phyloP scores from a whole-genome alignment of 257 asterid species.

The Nicotiana benthamiana region DNA sequence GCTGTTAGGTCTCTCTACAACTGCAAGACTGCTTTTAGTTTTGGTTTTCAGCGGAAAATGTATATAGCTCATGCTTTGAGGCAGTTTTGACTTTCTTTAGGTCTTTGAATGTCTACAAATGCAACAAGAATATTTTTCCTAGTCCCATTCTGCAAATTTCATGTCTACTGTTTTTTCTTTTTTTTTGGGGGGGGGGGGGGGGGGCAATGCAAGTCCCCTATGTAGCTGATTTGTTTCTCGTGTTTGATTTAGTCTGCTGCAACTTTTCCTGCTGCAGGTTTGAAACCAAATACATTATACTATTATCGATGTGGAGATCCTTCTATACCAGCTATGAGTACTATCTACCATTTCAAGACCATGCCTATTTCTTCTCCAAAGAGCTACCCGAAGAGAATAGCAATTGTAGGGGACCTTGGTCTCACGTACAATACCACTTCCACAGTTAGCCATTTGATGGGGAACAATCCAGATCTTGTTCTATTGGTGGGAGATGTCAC shows the following conservation, averaged over 20 bases:
- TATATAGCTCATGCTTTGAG: too few species aligned
- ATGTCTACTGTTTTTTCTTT: too few species aligned
- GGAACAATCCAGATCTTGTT: constrained; percentile 67
- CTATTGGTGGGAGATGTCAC: constrained; percentile 72
- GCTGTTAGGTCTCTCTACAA: too few species aligned
- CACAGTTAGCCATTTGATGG: constrained; percentile 55
- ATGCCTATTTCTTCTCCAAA: constrained; percentile 59
- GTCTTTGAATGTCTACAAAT: not conserved
- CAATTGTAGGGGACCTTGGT: constrained; percentile 84
- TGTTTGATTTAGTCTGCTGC: not conserved
- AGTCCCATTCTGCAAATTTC: too few species aligned
- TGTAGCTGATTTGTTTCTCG: not conserved
- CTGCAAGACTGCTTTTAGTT: too few species aligned
- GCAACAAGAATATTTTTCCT: too few species aligned
- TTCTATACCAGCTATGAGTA: constrained; percentile 61
- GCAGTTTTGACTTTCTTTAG: not conserved
- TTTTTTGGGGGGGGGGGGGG: not conserved
- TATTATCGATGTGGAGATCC: constrained; percentile 88
- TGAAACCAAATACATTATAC: constrained; percentile 53
- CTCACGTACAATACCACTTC: constrained; percentile 93
- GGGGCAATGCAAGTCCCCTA: not conserved
- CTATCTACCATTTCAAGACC: constrained; percentile 54
- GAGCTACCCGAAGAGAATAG: constrained; percentile 64
- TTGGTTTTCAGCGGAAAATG: too few species aligned
- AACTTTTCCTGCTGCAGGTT: constrained; percentile 30